Percentiles rank a stretch among this genome's conserved stretches.
These are phyloP conservation scores for Ophiostoma piceae DNA, from an alignment of 2,329 filamentous ascomycete genomes.

Conservation along the genomic window DNA sequence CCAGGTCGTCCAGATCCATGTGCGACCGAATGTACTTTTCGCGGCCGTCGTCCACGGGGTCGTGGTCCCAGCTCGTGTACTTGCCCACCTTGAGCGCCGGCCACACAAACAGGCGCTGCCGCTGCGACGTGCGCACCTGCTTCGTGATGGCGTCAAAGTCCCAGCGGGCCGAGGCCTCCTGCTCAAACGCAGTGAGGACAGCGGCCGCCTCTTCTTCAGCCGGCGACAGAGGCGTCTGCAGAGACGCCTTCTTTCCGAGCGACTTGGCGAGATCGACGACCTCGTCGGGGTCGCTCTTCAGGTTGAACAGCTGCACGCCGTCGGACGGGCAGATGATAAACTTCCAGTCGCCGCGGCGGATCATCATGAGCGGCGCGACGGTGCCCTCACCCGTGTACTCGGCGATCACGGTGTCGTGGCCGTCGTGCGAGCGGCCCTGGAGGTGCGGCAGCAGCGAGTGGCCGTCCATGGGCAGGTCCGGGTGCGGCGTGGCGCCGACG, in stretches of 20 bases:
- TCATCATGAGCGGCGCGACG: conserved; percentile 87
- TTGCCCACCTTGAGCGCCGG: conserved; percentile 68
- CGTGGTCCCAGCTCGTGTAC: conserved; percentile 80
- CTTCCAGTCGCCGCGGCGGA: conserved; percentile 83
- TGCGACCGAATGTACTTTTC: conserved; percentile 80
- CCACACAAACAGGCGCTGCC: conserved; percentile 73
- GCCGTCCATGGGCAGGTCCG: conserved; percentile 78
- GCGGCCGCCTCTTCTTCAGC: conserved; percentile 45
- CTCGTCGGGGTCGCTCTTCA: conserved; percentile 69
- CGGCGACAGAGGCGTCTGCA: conserved; percentile 34
- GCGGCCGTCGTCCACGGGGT: conserved; percentile 65
- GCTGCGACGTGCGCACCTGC: conserved; percentile 70
- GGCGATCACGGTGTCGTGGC: conserved; percentile 74
- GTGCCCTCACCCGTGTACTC: conserved; percentile 96
- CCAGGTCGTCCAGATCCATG: conserved; percentile 73
- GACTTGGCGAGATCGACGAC: conserved; percentile 63
- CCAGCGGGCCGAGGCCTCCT: conserved; percentile 72
- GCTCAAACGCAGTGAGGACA: conserved; percentile 61
- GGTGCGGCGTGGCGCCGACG: conserved; percentile 63
- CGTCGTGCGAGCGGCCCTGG: conserved; percentile 41
- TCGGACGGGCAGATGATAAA: conserved; percentile 83
- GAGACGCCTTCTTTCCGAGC: conserved; percentile 34
- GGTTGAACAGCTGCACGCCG: conserved; percentile 77
- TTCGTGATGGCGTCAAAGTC: conserved; percentile 72
- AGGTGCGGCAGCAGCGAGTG: conserved; percentile 76